phyloP scores from a whole-genome alignment of 305 asterid genomes.

The Petunia hybrid region DNA sequence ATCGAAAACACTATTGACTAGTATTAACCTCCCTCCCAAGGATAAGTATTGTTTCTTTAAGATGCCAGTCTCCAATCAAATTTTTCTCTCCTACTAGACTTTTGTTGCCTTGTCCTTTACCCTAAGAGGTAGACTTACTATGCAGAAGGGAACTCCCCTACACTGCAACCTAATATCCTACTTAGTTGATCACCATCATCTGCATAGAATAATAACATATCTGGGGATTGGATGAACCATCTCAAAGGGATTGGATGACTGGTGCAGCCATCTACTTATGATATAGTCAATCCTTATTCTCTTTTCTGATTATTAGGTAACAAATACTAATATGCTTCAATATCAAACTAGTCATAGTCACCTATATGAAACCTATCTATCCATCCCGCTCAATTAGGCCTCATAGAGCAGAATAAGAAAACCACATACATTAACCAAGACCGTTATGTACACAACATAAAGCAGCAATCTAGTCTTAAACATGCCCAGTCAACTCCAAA shows the following conservation, averaged over 20 bases:
- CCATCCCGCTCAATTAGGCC: background rate
- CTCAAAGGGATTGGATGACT: background rate
- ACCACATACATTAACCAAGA: conserved; percentile 12
- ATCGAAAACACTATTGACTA: too few species aligned
- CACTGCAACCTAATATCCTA: too few species aligned
- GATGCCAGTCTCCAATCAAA: too few species aligned
- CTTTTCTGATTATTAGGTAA: background rate
- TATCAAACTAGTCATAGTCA: background rate
- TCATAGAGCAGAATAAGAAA: conserved; percentile 1
- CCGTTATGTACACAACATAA: conserved; percentile 19
- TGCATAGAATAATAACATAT: too few species aligned
- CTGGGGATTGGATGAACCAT: background rate
- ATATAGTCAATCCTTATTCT: background rate
- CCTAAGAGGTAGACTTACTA: too few species aligned
- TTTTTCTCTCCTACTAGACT: too few species aligned
- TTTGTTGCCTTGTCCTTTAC: too few species aligned
- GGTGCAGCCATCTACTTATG: background rate
- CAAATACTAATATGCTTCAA: background rate
- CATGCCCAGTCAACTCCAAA: conserved; percentile 8
- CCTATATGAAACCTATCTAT: background rate
- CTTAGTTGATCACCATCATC: too few species aligned
- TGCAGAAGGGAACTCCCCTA: too few species aligned
- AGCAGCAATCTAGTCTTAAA: background rate
- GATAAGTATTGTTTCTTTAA: too few species aligned
- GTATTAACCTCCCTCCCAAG: too few species aligned